These are phyloP conservation scores for Pinus tabuliformis DNA, from an alignment of 75 land plant genomes.

Conservation along the genomic window DNA sequence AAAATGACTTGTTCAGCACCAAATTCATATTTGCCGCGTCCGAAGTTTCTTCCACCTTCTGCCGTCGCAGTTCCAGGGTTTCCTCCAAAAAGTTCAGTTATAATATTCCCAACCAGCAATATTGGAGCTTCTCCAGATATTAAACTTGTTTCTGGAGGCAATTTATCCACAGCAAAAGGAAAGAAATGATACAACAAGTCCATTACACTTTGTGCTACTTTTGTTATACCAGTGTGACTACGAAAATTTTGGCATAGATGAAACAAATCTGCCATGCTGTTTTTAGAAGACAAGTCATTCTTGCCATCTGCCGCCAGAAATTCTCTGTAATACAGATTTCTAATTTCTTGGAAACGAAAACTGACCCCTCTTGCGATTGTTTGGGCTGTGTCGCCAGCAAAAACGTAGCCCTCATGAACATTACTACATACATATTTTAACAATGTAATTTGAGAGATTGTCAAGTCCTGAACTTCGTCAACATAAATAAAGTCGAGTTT, in stretches of 20 bases:
- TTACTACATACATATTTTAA: conserved; percentile 53
- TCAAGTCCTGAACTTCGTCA: conserved; percentile 82
- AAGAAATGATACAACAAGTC: conserved; percentile 54
- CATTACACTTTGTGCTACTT: conserved; percentile 52
- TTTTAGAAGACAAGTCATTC: conserved; percentile 7
- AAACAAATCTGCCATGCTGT: conserved; percentile 21
- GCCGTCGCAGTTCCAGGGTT: not conserved
- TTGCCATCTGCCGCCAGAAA: conserved; percentile 24
- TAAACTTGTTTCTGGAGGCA: conserved; percentile 50
- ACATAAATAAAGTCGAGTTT: conserved; percentile 59
- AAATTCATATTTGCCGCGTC: conserved; percentile 16
- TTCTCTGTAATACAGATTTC: conserved; percentile 45
- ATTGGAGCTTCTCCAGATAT: conserved; percentile 64
- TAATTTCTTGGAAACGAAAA: conserved; percentile 64
- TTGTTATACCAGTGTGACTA: conserved; percentile 51
- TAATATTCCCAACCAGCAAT: conserved; percentile 37
- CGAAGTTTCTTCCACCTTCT: not conserved
- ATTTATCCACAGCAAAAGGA: conserved; percentile 46
- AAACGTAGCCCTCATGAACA: conserved; percentile 48
- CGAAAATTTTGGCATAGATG: conserved; percentile 59
- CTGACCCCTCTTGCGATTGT: conserved; percentile 64
- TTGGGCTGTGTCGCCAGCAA: conserved; percentile 81
- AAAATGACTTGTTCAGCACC: conserved; percentile 77
- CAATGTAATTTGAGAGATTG: conserved; percentile 56
- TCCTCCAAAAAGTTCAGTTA: conserved; percentile 29